phyloP scores from a whole-genome alignment of 768 basidiomycete genomes.

The Bullera alba region DNA sequence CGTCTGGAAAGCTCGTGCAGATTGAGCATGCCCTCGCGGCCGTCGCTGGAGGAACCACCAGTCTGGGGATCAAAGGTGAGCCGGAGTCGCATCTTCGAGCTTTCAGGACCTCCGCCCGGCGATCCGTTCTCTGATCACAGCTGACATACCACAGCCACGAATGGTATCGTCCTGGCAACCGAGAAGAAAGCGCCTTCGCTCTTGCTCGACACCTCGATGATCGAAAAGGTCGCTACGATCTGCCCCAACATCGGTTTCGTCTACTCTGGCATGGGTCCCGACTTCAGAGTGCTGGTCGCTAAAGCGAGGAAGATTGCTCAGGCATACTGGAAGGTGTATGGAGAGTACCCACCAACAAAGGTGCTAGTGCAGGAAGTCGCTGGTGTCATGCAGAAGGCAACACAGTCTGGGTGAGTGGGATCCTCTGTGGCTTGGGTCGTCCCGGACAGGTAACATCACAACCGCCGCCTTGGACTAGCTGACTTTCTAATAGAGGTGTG shows the following conservation, averaged over 20 bases:
- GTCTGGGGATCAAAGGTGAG: conserved; percentile 95
- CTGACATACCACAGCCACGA: conserved; percentile 68
- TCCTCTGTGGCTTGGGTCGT: no score
- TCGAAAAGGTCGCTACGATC: conserved; percentile 94
- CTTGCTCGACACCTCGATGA: conserved; percentile 93
- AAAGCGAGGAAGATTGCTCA: conserved; percentile 97
- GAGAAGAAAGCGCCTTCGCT: conserved; percentile 99
- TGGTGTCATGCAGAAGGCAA: conserved; percentile 97
- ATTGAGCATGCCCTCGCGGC: conserved; percentile 99
- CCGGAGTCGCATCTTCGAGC: conserved; percentile 5
- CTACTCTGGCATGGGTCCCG: conserved; percentile 99
- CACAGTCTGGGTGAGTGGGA: conserved; percentile 90
- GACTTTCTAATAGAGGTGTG: conserved; percentile 92
- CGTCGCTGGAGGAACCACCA: conserved; percentile 89
- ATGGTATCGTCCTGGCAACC: conserved; percentile 98
- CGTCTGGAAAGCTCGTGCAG: conserved; percentile 95
- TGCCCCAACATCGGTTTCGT: conserved; percentile 99
- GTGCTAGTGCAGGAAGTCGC: conserved; percentile 96
- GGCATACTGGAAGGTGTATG: conserved; percentile 98
- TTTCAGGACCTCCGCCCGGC: background rate
- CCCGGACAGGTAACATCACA: no score
- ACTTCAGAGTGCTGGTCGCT: conserved; percentile 87
- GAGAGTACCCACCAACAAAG: conserved; percentile 94
- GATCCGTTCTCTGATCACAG: background rate
- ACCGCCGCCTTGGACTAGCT: no score